Conservation (phyloP, 2,329 filamentous ascomycete species). For the Tothia fuscella region DNA sequence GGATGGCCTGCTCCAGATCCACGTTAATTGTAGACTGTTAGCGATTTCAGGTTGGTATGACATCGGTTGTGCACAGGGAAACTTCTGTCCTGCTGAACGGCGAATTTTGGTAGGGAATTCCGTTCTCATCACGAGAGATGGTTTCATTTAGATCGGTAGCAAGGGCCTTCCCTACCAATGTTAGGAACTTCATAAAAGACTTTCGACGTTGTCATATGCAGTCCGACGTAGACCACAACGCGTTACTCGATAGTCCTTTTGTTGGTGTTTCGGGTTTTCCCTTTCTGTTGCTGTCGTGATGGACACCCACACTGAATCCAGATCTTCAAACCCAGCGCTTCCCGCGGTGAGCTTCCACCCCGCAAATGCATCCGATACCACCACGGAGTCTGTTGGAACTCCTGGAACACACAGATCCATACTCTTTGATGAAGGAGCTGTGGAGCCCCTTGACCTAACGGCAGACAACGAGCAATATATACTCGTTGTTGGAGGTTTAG, state of each 20-base stretch:
- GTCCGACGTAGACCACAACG: background rate
- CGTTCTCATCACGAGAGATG: constrained; percentile 1
- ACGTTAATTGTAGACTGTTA: constrained; percentile 14
- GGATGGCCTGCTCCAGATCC: constrained; percentile 1
- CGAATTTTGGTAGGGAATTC: constrained; percentile 1
- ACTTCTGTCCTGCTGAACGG: constrained; percentile 1
- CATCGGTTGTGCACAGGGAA: constrained; percentile 1
- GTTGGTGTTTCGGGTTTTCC: background rate
- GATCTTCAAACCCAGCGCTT: constrained; percentile 19
- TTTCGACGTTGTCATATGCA: constrained; percentile 16
- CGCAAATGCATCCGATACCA: constrained; percentile 15
- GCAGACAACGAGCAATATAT: constrained; percentile 29
- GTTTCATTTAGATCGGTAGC: constrained; percentile 8
- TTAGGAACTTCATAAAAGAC: constrained; percentile 4
- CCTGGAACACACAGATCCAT: constrained; percentile 34
- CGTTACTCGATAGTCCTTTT: constrained; percentile 5
- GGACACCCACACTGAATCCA: constrained; percentile 16
- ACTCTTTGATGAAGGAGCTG: constrained; percentile 34
- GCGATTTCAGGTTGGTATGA: background rate
- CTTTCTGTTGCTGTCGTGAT: constrained; percentile 13
- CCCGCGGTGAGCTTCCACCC: constrained; percentile 12
- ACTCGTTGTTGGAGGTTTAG: constrained; percentile 42
- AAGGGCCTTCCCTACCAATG: constrained; percentile 2
- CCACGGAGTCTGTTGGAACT: constrained; percentile 24
- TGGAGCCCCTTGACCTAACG: constrained; percentile 35